phyloP scores from a whole-genome alignment of 768 basidiomycete genomes.

The Leccinum variicolor region DNA sequence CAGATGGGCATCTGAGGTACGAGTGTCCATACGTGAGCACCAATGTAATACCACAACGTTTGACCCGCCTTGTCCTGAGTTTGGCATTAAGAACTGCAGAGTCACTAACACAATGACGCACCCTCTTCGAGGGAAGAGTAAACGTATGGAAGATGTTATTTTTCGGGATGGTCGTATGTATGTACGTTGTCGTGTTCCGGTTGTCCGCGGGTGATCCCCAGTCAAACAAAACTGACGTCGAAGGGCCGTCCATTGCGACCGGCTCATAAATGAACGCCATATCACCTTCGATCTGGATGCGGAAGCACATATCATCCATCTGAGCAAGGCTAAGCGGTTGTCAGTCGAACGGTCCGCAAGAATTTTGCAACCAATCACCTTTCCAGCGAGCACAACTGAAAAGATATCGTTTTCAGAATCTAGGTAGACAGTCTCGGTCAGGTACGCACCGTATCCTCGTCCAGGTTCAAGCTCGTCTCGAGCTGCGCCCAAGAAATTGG shows the following conservation, averaged over 20 bases:
- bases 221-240: conserved; percentile 46
- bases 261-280: conserved; percentile 57
- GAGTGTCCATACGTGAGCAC: conserved; percentile 44
- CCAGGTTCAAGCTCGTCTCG: conserved; percentile 29
- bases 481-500: conserved; percentile 31
- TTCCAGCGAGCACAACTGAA: conserved; percentile 28
- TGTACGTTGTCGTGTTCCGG: conserved; percentile 31
- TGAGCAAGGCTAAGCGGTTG: conserved; percentile 29
- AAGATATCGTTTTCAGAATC: background rate
- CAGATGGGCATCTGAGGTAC: conserved; percentile 34
- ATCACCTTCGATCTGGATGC: conserved; percentile 36
- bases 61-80: conserved; percentile 30
- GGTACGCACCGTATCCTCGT: conserved; percentile 40
- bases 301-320: conserved; percentile 40
- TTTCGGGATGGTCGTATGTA: conserved; percentile 21
- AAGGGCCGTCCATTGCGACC: conserved; percentile 46
- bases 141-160: conserved; percentile 47
- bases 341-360: background rate
- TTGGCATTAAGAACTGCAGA: conserved; percentile 1
- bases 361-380: conserved; percentile 14
- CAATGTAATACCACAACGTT: conserved; percentile 47
- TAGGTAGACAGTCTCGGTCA: background rate
- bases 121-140: conserved; percentile 44
- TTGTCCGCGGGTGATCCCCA: conserved; percentile 44
- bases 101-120: conserved; percentile 11